Conservation (phyloP, 768 basidiomycete species). For the Lactarius pseudohatsudake region DNA sequence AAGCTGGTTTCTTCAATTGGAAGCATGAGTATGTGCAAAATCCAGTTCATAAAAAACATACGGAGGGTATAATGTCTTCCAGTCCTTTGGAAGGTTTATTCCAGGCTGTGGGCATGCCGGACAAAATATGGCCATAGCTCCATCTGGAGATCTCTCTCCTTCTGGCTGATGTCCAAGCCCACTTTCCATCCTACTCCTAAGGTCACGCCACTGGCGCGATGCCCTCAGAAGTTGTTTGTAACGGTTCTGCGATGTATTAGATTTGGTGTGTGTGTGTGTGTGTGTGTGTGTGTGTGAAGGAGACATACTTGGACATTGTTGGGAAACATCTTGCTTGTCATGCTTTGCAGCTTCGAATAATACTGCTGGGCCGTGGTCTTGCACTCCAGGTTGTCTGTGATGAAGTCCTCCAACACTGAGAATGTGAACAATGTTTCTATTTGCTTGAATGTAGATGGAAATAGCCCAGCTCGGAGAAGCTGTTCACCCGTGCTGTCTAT, state of each 20-base stretch:
- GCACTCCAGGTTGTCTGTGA: too few relatives aligned
- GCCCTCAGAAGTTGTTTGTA: background rate
- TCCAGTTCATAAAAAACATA: background rate
- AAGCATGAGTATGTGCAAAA: too few relatives aligned
- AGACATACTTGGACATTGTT: background rate
- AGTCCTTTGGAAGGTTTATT: background rate
- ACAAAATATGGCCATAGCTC: background rate
- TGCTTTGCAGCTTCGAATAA: background rate
- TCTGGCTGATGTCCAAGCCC: background rate
- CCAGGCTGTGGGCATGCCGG: background rate
- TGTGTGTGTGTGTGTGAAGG: fast-evolving
- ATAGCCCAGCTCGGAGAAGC: too few relatives aligned
- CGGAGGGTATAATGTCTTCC: background rate
- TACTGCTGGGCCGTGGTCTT: background rate
- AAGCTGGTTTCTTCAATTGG: too few relatives aligned
- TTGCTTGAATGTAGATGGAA: background rate
- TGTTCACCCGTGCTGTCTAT: too few relatives aligned
- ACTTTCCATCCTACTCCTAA: background rate
- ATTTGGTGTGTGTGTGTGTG: background rate
- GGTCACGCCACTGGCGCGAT: too few relatives aligned
- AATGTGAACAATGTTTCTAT: background rate
- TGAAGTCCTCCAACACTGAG: background rate
- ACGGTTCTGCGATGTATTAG: background rate
- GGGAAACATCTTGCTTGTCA: too few relatives aligned
- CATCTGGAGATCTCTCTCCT: background rate